Evolutionary conservation across 495 filamentous ascomycete genomes (phyloP).

Genomic region (Podospora pseudocomata): DNA sequence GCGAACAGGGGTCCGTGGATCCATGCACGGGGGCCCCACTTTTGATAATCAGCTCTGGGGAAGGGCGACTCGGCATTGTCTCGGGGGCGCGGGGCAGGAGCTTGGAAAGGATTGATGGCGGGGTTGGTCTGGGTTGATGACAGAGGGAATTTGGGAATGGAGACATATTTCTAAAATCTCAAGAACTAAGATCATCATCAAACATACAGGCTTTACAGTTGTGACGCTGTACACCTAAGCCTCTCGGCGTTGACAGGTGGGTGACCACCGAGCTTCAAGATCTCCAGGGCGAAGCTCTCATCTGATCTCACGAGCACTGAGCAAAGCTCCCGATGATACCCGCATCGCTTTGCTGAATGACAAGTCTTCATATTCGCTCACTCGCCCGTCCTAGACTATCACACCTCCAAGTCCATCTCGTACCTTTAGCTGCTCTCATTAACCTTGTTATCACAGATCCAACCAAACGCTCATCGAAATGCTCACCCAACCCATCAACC

Average conservation of each 20-base stretch:
- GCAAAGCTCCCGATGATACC: not conserved
- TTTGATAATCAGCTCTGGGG: not conserved
- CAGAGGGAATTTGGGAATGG: not conserved
- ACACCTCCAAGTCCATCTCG: not conserved
- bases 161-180: not conserved
- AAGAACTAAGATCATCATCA: too few species aligned
- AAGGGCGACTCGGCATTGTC: not conserved
- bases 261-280: not conserved
- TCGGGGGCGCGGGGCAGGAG: not conserved
- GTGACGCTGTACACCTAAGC: too few species aligned
- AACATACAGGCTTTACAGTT: too few species aligned
- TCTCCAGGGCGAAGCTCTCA: not conserved
- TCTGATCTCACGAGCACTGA: not conserved
- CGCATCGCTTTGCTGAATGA: not conserved
- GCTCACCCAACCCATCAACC: conserved; percentile 61
- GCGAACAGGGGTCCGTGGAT: not conserved
- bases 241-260: not conserved
- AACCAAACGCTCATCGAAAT: conserved; percentile 25
- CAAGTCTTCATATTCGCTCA: not conserved
- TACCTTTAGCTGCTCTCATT: not conserved
- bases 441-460: not conserved
- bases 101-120: not conserved
- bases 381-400: not conserved
- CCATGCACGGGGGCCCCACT: not conserved
- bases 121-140: conserved; percentile 1